These are phyloP conservation scores for Liquidambar formosana DNA, from an alignment of 164 flowering plant genomes.

Conservation along the genomic window DNA sequence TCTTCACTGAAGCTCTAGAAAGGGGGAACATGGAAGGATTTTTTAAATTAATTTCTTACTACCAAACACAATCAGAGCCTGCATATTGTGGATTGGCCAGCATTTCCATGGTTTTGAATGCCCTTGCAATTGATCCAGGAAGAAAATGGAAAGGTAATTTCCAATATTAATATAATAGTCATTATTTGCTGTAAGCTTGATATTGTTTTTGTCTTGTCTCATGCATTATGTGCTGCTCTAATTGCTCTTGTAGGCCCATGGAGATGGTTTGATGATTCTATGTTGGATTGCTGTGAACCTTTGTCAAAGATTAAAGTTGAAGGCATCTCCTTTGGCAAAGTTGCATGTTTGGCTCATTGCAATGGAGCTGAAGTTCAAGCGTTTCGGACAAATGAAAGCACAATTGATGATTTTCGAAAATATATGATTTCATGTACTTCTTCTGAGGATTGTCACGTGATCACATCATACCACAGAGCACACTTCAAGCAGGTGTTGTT, in stretches of 20 bases:
- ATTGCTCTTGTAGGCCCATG: conserved; percentile 63
- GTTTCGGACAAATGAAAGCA: conserved; percentile 64
- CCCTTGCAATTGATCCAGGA: conserved; percentile 90
- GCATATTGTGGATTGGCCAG: conserved; percentile 96
- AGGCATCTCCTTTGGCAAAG: conserved; percentile 87
- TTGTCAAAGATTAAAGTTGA: conserved; percentile 70
- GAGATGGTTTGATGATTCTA: conserved; percentile 98
- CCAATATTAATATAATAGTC: background rate
- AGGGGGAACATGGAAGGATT: conserved; percentile 86
- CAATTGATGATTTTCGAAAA: conserved; percentile 72
- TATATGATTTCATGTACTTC: conserved; percentile 49
- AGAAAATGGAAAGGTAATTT: conserved; percentile 87
- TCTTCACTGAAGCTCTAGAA: conserved; percentile 74
- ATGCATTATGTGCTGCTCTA: background rate
- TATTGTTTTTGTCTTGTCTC: background rate
- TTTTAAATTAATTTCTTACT: conserved; percentile 77
- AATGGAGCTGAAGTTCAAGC: conserved; percentile 90
- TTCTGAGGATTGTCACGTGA: conserved; percentile 77
- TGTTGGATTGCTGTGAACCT: conserved; percentile 94
- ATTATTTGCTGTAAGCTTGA: background rate
- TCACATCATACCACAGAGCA: conserved; percentile 76
- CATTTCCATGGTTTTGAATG: conserved; percentile 85
- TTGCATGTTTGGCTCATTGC: conserved; percentile 82
- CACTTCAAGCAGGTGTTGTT: conserved; percentile 62
- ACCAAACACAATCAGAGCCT: conserved; percentile 97